These are phyloP conservation scores for Penstemon davidsonii DNA, from an alignment of 257 asterid species.

Conservation along the genomic window DNA sequence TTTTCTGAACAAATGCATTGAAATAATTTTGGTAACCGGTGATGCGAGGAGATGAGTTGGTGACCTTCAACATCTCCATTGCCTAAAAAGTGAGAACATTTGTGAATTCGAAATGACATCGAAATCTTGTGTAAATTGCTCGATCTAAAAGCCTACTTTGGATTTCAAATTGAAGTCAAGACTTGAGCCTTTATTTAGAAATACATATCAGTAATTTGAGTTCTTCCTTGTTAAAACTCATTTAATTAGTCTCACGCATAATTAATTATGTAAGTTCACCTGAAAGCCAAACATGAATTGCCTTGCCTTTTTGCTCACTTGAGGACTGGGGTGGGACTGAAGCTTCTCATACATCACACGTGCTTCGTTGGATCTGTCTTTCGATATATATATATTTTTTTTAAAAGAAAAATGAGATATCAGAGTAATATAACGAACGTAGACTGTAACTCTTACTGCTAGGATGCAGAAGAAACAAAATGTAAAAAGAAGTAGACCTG, in stretches of 20 bases:
- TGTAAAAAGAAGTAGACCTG: constrained; percentile 43
- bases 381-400: background rate
- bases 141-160: background rate
- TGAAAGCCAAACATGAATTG: constrained; percentile 69
- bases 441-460: background rate
- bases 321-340: constrained; percentile 70
- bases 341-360: constrained; percentile 87
- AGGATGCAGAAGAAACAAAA: background rate
- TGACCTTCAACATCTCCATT: constrained; percentile 88
- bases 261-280: constrained; percentile 38
- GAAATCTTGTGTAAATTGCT: background rate
- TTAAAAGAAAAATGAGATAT: background rate
- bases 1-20: constrained; percentile 61
- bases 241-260: background rate
- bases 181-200: background rate
- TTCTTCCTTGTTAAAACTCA: background rate
- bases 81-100: constrained; percentile 54
- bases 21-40: constrained; percentile 69
- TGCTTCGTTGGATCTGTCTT: constrained; percentile 70
- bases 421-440: constrained; percentile 8
- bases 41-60: constrained; percentile 32
- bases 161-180: background rate
- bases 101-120: background rate
- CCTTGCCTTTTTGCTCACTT: constrained; percentile 81
- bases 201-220: background rate